These are phyloP conservation scores for Acacia pycnantha DNA, from an alignment of 331 rosid species.

Conservation along the genomic window DNA sequence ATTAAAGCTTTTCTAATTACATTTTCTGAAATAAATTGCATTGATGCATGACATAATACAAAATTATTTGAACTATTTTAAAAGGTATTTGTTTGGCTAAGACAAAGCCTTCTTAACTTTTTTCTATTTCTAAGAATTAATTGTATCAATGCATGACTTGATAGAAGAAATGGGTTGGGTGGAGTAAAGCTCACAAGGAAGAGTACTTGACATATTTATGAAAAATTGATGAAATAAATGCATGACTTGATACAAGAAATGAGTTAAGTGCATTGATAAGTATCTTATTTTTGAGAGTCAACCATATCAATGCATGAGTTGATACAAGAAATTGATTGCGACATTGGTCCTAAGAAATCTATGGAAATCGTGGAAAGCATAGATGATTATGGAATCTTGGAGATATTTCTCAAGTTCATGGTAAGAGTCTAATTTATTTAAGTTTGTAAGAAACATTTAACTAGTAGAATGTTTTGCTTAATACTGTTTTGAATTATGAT, in stretches of 20 bases:
- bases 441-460: not conserved
- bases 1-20: not conserved
- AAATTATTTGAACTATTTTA: not conserved
- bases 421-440: not conserved
- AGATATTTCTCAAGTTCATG: not conserved
- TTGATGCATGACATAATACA: not conserved
- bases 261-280: not conserved
- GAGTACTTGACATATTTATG: not conserved
- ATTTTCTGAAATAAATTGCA: not conserved
- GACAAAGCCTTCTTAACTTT: not conserved
- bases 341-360: not conserved
- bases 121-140: not conserved
- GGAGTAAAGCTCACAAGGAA: not conserved
- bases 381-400: not conserved
- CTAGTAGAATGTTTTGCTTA: not conserved
- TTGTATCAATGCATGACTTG: not conserved
- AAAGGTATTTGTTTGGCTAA: not conserved
- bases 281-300: not conserved
- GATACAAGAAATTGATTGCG: slow-evolving; percentile 16
- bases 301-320: not conserved
- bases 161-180: not conserved
- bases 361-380: not conserved
- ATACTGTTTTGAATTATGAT: not conserved
- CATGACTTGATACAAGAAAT: not conserved
- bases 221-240: not conserved